Conservation (phyloP, 1,284 basidiomycete genomes). For the Macrocystidia cucumis region DNA sequence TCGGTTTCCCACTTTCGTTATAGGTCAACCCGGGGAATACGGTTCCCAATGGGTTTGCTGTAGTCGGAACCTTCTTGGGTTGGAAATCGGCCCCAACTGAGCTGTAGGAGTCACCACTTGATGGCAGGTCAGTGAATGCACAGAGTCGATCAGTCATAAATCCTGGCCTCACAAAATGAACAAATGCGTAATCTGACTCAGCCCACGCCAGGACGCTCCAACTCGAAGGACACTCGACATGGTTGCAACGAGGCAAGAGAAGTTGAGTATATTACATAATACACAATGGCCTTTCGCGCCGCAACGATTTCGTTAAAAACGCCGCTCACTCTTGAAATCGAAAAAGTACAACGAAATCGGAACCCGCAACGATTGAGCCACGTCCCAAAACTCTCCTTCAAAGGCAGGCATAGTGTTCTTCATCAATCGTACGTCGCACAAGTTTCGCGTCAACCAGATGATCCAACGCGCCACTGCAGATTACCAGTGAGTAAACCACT, state of each 20-base stretch:
- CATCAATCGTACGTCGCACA: slow-evolving; percentile 17
- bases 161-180: slow-evolving; percentile 32
- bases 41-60: slow-evolving; percentile 37
- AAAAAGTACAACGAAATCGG: too few relatives aligned
- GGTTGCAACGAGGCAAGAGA: not conserved
- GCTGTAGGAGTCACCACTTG: slow-evolving; percentile 48
- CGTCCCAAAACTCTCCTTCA: too few relatives aligned
- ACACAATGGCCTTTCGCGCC: too few relatives aligned
- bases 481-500: slow-evolving; percentile 1
- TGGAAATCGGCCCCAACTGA: slow-evolving; percentile 25
- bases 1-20: slow-evolving; percentile 32
- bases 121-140: slow-evolving; percentile 1
- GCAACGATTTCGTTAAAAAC: too few relatives aligned
- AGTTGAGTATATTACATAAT: not conserved
- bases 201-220: slow-evolving; percentile 28
- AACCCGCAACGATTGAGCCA: too few relatives aligned
- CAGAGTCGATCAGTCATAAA: slow-evolving; percentile 2
- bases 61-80: slow-evolving; percentile 19
- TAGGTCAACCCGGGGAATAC: slow-evolving; percentile 34
- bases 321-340: too few relatives aligned
- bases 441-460: slow-evolving; percentile 13
- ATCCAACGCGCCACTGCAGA: slow-evolving; percentile 16
- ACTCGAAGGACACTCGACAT: slow-evolving; percentile 15
- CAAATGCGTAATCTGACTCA: slow-evolving; percentile 25
- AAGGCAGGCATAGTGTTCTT: slow-evolving; percentile 15